These are phyloP conservation scores for Arabidopsis thaliana DNA, from an alignment of 345 rosid species.

Conservation along the genomic window TAIR10.1 NC_003075.7:269501-270000, in stretches of 20 bases:
- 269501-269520: constrained; percentile 50
- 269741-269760: constrained; percentile 50
- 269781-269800: constrained; percentile 67
- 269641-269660: constrained; percentile 54
- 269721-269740: constrained; percentile 21
- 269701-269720: constrained; percentile 37
- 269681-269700: constrained; percentile 63
- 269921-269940: constrained; percentile 47
- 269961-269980: constrained; percentile 53
- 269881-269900: constrained; percentile 59
- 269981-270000: not conserved
- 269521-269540: constrained; percentile 51
- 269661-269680: constrained; percentile 61
- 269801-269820: constrained; percentile 65
- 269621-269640: constrained; percentile 61
- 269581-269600: constrained; percentile 74
- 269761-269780: constrained; percentile 60
- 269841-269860: constrained; percentile 65
- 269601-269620: constrained; percentile 66
- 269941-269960: constrained; percentile 55
- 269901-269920: constrained; percentile 58
- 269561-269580: constrained; percentile 60
- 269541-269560: constrained; percentile 57
- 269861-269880: constrained; percentile 67
- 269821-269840: constrained; percentile 67